phyloP scores from a whole-genome alignment of 805 yeast genomes.

The Saccharomycopsis fibuligera region DNA sequence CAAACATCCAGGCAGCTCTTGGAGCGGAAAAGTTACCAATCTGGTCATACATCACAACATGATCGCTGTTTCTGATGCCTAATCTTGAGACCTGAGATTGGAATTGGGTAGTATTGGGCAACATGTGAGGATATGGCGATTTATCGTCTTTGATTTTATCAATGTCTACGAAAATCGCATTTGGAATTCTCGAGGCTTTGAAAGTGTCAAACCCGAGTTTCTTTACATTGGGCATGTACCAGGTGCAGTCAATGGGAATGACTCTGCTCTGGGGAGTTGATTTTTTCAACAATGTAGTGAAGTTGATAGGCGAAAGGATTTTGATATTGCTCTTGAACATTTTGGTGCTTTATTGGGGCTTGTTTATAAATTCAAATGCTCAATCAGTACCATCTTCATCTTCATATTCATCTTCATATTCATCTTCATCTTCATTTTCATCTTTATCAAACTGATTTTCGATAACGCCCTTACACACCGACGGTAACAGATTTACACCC shows the following conservation, averaged over 20 bases:
- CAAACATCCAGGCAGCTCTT: conserved; percentile 87
- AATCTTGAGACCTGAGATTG: conserved; percentile 44
- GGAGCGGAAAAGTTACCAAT: conserved; percentile 84
- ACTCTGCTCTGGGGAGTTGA: too few species aligned
- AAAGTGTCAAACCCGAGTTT: conserved; percentile 55
- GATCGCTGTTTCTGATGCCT: conserved; percentile 52
- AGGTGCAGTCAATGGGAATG: conserved; percentile 77
- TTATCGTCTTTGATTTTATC: conserved; percentile 55
- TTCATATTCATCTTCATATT: too few species aligned
- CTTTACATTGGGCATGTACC: conserved; percentile 82
- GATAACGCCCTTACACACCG: too few species aligned
- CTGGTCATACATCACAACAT: conserved; percentile 76
- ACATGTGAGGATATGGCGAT: conserved; percentile 84
- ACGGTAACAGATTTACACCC: too few species aligned
- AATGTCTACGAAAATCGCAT: conserved; percentile 71
- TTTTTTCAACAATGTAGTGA: too few species aligned
- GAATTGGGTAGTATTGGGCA: conserved; percentile 59
- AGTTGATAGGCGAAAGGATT: too few species aligned
- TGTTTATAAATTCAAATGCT: too few species aligned
- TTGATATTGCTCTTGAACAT: too few species aligned
- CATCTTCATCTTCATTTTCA: too few species aligned
- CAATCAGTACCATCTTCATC: too few species aligned
- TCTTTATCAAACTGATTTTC: too few species aligned
- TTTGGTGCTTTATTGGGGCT: too few species aligned
- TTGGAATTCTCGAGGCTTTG: conserved; percentile 50